Evolutionary conservation across 2,329 filamentous ascomycete species (phyloP), one percentile per base, ranked within the genome.

Genomic region (Juglanconis juglandina): DNA sequence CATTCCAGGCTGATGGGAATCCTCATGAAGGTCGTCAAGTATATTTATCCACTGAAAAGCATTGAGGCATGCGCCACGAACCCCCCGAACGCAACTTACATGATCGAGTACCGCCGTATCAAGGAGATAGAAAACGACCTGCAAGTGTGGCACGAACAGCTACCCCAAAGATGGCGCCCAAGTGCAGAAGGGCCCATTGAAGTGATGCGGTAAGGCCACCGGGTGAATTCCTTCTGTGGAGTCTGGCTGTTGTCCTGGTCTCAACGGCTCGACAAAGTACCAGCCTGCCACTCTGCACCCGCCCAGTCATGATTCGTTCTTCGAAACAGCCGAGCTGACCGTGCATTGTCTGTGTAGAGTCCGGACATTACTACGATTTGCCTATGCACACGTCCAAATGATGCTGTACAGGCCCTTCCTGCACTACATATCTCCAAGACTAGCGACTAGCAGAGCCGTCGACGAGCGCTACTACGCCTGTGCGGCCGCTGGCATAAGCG

Each of bases 371-470:
- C 78, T 95, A 24, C 83, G 90, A 41, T 88, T 95, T 73, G 85
- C 87, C n/a, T 94, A 90, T 70, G 89, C 89, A 2, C 90, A 94
- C 68, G 89, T 92, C 5, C 91, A 94, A 69, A 87, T 95, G 72
- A 86, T 95, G 69, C 77, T 95, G 2, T 95, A 95, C 68, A 81
- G 91, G 17, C 91, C 91, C 0, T 95, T 95, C 71, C 76, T 95
- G 11, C 91, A 95, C 70, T 95, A 94, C 66, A 87, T 92, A 14
- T 92, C 90, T 7, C 86, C 86, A 9, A 80, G 84, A 48, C 75
- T 85, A 2, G 81, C 79, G 53, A 77, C 79, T 55, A 79, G 79
- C 9, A 84, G 79, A 64, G 77, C 78, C 51, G 78, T 90, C n/a
- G 90, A 93, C 67, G 87, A 92, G 66, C 81, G 90, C 56, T 90